Base-by-base conservation (phyloP, 257 asterid genomes). In the Henckelia pumila region DNA sequence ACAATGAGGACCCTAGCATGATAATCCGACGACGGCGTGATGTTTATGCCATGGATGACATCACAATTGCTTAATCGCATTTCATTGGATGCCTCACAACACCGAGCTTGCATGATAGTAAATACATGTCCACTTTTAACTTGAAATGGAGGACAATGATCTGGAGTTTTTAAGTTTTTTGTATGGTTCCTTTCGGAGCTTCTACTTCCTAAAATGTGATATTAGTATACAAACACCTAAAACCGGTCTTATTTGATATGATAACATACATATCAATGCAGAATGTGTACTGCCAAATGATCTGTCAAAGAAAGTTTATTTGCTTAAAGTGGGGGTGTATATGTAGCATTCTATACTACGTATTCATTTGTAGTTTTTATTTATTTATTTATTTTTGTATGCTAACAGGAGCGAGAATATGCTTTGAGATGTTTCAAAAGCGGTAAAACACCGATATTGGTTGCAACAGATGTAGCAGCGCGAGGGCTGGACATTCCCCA, bases 401-500 rank as follows among this genome's bases (percentile, higher is more conserved):
- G 67, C 24, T 67, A 78, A 53, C 85, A 90, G 97, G 97, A 90
- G 72, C 77, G 97, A 65, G 97, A 88, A 79, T 56, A 19, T 5
- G 97, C 97, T 58, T 71, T 90, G 66, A 83, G 95, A 83, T 84
- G 94, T 1, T 90, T 90, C 49, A 90, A 90, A 80, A 88, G 90
- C 59, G 97, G 95, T 61, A 78, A 81, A 47, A 86, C 97, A 3
- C 97, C 97, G 21, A 86, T 90, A 66, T 73, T 90, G 77, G 97
- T 90, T 30, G 97, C 96, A n/a, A 89, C 96, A 1, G 96, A 87
- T 29, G 96, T 89, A 74, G 96, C 96, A 17, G 96, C 97, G 23
- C 94, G 97, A 22, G 97, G 97, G 24, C 95, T 90, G 21, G 97
- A 90, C 72, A 90, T 90, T 62, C 97, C 95, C 16, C 87, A 83